Conservation (phyloP, 176 grass and related monocot genomes). For the Alopecurus myosuroides region DNA sequence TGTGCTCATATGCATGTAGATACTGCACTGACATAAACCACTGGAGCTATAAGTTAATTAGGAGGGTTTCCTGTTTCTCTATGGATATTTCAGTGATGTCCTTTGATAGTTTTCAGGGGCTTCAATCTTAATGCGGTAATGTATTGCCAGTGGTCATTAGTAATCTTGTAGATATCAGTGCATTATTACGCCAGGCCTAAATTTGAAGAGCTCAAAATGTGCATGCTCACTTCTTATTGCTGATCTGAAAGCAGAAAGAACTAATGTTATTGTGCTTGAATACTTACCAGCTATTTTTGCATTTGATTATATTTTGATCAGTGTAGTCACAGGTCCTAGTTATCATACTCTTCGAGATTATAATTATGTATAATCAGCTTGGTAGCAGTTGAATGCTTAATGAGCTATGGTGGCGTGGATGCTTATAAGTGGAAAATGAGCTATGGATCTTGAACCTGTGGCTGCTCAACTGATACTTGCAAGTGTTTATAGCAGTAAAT, state of each 20-base stretch:
- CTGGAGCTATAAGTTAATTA: no score
- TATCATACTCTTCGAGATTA: neutral
- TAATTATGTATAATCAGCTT: neutral
- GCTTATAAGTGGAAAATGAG: neutral
- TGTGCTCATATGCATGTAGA: no score
- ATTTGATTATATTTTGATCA: neutral
- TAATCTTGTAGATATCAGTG: neutral
- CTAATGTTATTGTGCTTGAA: neutral
- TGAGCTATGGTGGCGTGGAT: neutral
- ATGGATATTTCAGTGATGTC: neutral
- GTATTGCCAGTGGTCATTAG: no score
- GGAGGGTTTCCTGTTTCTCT: neutral
- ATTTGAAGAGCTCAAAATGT: neutral
- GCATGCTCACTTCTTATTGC: neutral
- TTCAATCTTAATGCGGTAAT: neutral
- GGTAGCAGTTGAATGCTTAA: neutral
- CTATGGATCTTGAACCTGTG: neutral
- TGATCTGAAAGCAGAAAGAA: neutral
- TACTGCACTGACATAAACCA: no score
- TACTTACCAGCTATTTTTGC: neutral
- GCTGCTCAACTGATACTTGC: neutral
- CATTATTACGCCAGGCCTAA: neutral
- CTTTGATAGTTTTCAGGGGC: neutral
- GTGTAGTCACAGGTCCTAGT: neutral
- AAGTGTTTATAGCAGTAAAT: neutral